A percentile compares a stretch with the other conserved stretches of the same genome.
phyloP scores from a whole-genome alignment of 2,329 filamentous ascomycete genomes.

The Mycosphaerella arachidis region DNA sequence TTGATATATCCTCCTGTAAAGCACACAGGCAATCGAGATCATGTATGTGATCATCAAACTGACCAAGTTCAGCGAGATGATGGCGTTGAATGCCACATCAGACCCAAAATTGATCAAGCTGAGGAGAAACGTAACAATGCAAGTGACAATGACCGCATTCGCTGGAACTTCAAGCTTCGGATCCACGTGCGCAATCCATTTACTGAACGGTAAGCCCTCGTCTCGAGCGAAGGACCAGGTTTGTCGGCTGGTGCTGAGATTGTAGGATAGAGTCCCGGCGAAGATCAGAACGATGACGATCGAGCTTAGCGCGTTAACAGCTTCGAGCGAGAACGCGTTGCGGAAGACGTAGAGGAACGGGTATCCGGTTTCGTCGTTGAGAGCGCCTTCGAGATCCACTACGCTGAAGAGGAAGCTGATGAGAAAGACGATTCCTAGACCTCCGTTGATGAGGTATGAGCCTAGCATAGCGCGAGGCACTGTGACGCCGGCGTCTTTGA shows the following conservation, averaged over 20 bases:
- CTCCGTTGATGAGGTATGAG: constrained; percentile 31
- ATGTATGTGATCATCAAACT: constrained; percentile 40
- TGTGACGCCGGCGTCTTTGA: constrained; percentile 27
- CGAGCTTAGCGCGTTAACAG: constrained; percentile 19
- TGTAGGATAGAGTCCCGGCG: constrained; percentile 18
- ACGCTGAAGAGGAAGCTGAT: constrained; percentile 31
- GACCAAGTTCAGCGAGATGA: constrained; percentile 39
- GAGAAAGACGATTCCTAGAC: constrained; percentile 32
- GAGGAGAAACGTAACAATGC: constrained; percentile 22
- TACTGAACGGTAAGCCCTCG: constrained; percentile 25
- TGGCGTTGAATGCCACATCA: constrained; percentile 31
- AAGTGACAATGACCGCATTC: constrained; percentile 25
- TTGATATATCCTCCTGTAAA: constrained; percentile 36
- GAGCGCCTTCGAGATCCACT: constrained; percentile 30
- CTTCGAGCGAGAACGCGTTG: constrained; percentile 30
- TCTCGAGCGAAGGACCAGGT: constrained; percentile 38
- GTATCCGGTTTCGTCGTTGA: constrained; percentile 27
- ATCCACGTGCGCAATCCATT: constrained; percentile 18
- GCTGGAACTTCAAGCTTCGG: constrained; percentile 19
- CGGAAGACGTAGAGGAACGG: constrained; percentile 37
- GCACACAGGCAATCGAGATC: constrained; percentile 39
- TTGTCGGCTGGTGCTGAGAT: constrained; percentile 27
- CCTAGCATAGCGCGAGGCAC: constrained; percentile 30
- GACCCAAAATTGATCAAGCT: constrained; percentile 28
- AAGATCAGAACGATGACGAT: constrained; percentile 26